phyloP scores from a whole-genome alignment of 768 basidiomycete genomes.

The Hygrocybe coccinea region DNA sequence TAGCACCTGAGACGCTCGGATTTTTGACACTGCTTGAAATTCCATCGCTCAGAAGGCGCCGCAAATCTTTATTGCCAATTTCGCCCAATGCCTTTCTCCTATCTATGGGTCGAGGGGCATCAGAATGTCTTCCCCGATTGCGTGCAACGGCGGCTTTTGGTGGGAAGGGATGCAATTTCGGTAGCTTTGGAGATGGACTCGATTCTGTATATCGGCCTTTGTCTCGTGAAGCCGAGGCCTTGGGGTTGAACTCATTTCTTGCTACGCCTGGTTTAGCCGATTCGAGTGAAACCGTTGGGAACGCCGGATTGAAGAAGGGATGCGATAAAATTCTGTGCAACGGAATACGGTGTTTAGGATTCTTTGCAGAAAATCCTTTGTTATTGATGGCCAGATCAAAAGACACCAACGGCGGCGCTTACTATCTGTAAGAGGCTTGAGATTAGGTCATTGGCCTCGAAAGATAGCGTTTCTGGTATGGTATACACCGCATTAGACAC shows the following conservation, averaged over 20 bases:
- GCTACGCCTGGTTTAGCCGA: neutral
- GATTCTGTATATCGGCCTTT: constrained; percentile 14
- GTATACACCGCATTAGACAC: constrained; percentile 21
- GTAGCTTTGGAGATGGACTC: constrained; percentile 4
- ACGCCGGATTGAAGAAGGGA: constrained; percentile 27
- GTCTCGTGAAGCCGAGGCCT: constrained; percentile 4
- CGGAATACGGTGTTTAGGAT: constrained; percentile 25
- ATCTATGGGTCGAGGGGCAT: neutral
- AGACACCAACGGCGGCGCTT: constrained; percentile 2
- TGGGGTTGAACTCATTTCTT: neutral
- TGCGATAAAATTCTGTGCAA: constrained; percentile 25
- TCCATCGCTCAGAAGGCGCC: constrained; percentile 18
- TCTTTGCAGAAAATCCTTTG: constrained; percentile 14
- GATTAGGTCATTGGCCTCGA: constrained; percentile 23
- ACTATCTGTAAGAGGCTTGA: constrained; percentile 28
- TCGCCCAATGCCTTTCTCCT: constrained; percentile 12
- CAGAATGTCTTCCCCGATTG: constrained; percentile 6
- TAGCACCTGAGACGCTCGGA: constrained; percentile 1
- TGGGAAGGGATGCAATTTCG: neutral
- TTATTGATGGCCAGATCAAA: neutral
- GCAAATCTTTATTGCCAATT: constrained; percentile 20
- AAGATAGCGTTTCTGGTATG: constrained; percentile 24
- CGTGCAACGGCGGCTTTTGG: neutral
- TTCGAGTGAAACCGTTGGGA: constrained; percentile 12
- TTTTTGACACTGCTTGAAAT: constrained; percentile 7